Base-by-base conservation (phyloP, 176 grass and related monocot species). In the Triticum turgidum region DNA sequence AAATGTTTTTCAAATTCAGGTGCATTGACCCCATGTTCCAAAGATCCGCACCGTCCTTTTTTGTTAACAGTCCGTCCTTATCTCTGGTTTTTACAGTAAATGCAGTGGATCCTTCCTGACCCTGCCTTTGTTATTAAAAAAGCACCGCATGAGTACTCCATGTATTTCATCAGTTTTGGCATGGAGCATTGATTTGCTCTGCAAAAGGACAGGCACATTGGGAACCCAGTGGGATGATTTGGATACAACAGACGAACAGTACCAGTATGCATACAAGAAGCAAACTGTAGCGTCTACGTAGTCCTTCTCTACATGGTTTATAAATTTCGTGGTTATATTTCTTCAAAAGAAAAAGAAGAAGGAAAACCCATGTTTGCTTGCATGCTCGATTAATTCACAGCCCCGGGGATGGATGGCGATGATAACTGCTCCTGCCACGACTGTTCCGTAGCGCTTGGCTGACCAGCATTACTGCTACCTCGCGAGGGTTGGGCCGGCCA, bases 361-460 rank as follows among this genome's bases (percentile, higher is more conserved):
- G 11, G 42, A 45, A 45, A 12, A 3, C 44, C 11, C 44, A 45
- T 11, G 44, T 13, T 17, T 52, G 49, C 49, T 52, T 47, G 42
- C 17, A 7, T 49, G 15, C 38, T 35, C 30, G 15, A 0, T 69
- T 5, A 67, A 78, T 33, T 70, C 12, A n/a, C 54, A 27, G 38
- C 12, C 5, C 11, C 11, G 0, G 9, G 0, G 69, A 73, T 6
- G 34, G 1, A 2, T 11, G 20, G 35, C 0, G 69, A 18, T 42
- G 12, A 69, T 44, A 67, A 61, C 49, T 70, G 45, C 11, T 62
- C 5, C 22, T 38, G 74, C 1, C 10, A 6, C 24, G 7, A 59
- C 11, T 41, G 33, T 18, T 45, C 44, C n/a, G 24, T 12, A 42
- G 89, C 74, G 89, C 41, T 87, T 87, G 89, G 78, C 74, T 54